Percentiles rank a stretch among this genome's conserved stretches.
Evolutionary conservation across 1,284 basidiomycete species (phyloP).

Genomic region (Trichosporon coremiiforme): DNA sequence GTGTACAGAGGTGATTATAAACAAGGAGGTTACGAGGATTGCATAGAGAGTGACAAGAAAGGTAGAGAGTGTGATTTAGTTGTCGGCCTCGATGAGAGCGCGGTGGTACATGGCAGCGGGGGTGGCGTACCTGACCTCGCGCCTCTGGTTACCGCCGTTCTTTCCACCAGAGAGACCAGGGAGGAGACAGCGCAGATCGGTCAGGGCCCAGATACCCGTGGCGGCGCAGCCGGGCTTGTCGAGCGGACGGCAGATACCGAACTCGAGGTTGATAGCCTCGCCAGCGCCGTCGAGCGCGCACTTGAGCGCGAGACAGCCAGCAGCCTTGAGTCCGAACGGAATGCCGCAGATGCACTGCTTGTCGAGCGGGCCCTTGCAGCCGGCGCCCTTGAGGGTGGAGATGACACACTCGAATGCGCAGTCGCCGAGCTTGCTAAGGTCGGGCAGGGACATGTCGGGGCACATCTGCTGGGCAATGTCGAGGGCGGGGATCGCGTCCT

Average conservation of each 20-base stretch:
- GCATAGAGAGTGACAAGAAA: background rate
- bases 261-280: constrained; percentile 13
- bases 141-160: background rate
- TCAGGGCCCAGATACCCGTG: constrained; percentile 20
- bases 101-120: background rate
- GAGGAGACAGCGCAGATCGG: constrained; percentile 19
- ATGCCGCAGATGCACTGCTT: constrained; percentile 23
- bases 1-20: background rate
- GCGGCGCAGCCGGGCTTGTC: constrained; percentile 8
- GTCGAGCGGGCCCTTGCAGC: constrained; percentile 21
- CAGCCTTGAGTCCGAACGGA: background rate
- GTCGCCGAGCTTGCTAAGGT: constrained; percentile 2
- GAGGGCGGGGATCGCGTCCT: constrained; percentile 18
- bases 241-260: constrained; percentile 19
- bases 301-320: constrained; percentile 10
- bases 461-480: constrained; percentile 17
- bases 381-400: background rate
- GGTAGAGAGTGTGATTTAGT: background rate
- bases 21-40: background rate
- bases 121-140: background rate
- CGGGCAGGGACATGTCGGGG: constrained; percentile 20
- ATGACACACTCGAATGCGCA: constrained; percentile 23
- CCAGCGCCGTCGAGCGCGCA: constrained; percentile 17
- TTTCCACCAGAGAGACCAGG: background rate
- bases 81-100: background rate